A percentile compares a stretch with the other conserved stretches of the same genome.
Conservation (phyloP, 768 basidiomycete species). For the Pleurotus platypus region DNA sequence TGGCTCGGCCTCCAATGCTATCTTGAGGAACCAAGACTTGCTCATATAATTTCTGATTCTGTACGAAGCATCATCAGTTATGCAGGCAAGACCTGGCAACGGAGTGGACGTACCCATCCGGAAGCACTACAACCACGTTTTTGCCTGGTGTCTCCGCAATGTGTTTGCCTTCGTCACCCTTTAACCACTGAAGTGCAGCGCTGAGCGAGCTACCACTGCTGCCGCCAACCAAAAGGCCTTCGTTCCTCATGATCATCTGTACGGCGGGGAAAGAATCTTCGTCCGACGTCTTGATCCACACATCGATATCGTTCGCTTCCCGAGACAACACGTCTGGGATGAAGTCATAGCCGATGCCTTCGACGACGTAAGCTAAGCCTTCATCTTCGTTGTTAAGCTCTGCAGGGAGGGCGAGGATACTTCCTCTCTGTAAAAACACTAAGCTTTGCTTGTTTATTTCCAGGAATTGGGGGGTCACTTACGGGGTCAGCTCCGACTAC, state of each 20-base stretch:
- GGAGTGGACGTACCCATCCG: slow-evolving; percentile 73
- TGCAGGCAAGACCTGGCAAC: background rate
- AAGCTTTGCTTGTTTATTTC: background rate
- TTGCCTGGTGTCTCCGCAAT: slow-evolving; percentile 64
- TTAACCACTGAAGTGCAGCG: slow-evolving; percentile 77
- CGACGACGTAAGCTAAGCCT: slow-evolving; percentile 68
- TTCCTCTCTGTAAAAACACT: slow-evolving; percentile 61
- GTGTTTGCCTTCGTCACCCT: slow-evolving; percentile 58
- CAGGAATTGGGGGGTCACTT: slow-evolving; percentile 19
- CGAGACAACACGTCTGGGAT: slow-evolving; percentile 84
- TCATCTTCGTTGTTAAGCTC: slow-evolving; percentile 50
- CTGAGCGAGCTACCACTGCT: slow-evolving; percentile 86
- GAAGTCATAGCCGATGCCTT: slow-evolving; percentile 98
- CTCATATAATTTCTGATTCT: slow-evolving; percentile 95
- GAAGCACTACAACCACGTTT: slow-evolving; percentile 87
- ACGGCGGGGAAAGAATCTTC: slow-evolving; percentile 77
- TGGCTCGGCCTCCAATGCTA: slow-evolving; percentile 52
- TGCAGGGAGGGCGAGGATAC: slow-evolving; percentile 77
- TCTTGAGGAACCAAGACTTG: slow-evolving; percentile 86
- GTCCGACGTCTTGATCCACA: slow-evolving; percentile 87
- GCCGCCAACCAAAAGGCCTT: slow-evolving; percentile 91
- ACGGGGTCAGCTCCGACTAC: slow-evolving; percentile 93
- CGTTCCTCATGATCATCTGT: slow-evolving; percentile 70
- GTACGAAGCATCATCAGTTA: background rate
- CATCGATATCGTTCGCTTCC: slow-evolving; percentile 51